Percentiles rank a stretch among this genome's conserved stretches.
These are phyloP conservation scores for Fusarium coicis DNA, from an alignment of 2,329 filamentous ascomycete species.

Conservation along the genomic window DNA sequence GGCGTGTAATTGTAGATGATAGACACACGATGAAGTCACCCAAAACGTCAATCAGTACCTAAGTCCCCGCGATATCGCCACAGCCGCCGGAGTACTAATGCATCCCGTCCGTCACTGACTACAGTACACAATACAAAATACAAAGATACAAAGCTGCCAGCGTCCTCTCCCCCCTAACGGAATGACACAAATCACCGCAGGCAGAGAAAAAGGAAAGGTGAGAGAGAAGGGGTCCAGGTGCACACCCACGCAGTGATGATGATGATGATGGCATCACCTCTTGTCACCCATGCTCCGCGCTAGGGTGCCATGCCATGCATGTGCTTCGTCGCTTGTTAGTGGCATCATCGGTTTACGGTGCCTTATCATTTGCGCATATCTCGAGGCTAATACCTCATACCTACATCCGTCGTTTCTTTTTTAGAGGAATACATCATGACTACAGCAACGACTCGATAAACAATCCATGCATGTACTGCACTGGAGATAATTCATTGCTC, in stretches of 20 bases:
- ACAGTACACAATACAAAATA: too few species aligned
- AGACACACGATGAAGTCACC: conserved; percentile 28
- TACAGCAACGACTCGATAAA: conserved; percentile 6
- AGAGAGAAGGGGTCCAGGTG: conserved; percentile 20
- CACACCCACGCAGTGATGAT: conserved; percentile 20
- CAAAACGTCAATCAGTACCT: conserved; percentile 17
- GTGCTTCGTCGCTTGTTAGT: conserved; percentile 17
- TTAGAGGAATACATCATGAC: not conserved
- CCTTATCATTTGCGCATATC: conserved; percentile 6
- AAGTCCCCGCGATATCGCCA: conserved; percentile 26
- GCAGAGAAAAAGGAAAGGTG: not conserved
- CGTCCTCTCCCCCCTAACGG: not conserved
- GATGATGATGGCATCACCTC: conserved; percentile 36
- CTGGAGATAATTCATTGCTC: not conserved
- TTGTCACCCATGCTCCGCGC: conserved; percentile 19
- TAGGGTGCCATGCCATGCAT: conserved; percentile 8
- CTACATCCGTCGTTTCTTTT: conserved; percentile 14
- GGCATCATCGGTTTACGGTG: conserved; percentile 28
- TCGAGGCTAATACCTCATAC: conserved; percentile 19
- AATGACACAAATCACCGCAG: conserved; percentile 11
- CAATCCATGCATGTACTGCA: conserved; percentile 12
- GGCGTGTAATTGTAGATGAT: conserved; percentile 7
- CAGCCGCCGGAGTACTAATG: conserved; percentile 9
- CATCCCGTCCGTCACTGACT: not conserved
- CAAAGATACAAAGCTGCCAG: conserved; percentile 22